phyloP scores from a whole-genome alignment of 768 basidiomycete genomes.

The Russula griseocarnosa region DNA sequence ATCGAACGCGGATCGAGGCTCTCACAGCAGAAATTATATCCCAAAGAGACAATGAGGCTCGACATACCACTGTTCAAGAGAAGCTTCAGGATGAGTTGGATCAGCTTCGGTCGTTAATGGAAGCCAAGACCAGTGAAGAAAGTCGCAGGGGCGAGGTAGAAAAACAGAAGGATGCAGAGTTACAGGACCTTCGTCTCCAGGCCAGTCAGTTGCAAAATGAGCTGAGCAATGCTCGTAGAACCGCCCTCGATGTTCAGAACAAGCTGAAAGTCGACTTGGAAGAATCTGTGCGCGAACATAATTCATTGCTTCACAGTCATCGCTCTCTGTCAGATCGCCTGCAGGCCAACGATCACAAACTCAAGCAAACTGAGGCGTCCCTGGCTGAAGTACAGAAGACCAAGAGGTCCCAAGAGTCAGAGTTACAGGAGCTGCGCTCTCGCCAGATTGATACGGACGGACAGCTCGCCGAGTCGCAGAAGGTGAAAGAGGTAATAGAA shows the following conservation, averaged over 20 bases:
- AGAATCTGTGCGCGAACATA: constrained; percentile 54
- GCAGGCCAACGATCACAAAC: constrained; percentile 47
- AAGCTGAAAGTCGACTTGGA: constrained; percentile 77
- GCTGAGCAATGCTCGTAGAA: constrained; percentile 58
- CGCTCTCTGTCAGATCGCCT: constrained; percentile 62
- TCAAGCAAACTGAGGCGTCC: constrained; percentile 46
- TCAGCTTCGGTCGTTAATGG: constrained; percentile 76
- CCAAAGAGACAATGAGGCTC: constrained; percentile 53
- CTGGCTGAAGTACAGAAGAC: constrained; percentile 62
- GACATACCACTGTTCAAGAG: constrained; percentile 43
- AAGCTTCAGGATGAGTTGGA: constrained; percentile 82
- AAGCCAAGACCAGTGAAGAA: constrained; percentile 84
- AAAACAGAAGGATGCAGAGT: constrained; percentile 82
- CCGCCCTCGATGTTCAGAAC: constrained; percentile 60
- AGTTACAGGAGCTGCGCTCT: constrained; percentile 63
- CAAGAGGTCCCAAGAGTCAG: constrained; percentile 65
- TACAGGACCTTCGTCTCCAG: constrained; percentile 64
- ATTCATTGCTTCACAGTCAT: constrained; percentile 56
- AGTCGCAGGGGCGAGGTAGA: constrained; percentile 78
- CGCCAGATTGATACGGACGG: constrained; percentile 65
- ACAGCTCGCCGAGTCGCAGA: constrained; percentile 55
- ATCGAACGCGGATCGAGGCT: constrained; percentile 66
- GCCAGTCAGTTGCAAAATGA: constrained; percentile 59
- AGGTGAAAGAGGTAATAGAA: constrained; percentile 66
- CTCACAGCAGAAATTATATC: constrained; percentile 58